Conservation (phyloP, 441 rosid genomes). For the Pelargonium citronellum region DNA sequence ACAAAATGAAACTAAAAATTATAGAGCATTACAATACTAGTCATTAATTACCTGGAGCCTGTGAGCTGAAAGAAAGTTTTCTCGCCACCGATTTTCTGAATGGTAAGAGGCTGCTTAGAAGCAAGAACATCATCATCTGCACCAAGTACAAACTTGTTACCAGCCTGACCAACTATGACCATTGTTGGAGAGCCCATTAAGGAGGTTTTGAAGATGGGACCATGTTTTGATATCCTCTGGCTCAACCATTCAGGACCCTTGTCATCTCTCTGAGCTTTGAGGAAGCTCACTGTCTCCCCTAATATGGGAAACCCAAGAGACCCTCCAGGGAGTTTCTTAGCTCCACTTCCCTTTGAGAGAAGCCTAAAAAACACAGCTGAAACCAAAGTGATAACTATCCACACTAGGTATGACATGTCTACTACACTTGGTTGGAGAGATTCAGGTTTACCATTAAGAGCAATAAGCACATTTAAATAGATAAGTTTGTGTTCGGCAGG, state of each 20-base stretch:
- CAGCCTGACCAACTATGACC: slow-evolving; percentile 2
- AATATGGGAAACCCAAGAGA: neutral
- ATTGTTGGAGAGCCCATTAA: neutral
- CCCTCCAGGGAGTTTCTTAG: neutral
- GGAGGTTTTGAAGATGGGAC: neutral
- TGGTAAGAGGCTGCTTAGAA: neutral
- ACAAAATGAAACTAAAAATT: neutral
- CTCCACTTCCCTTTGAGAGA: neutral
- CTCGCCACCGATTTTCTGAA: neutral
- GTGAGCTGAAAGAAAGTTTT: neutral
- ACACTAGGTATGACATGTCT: neutral
- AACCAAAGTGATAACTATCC: neutral
- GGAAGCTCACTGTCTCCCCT: neutral
- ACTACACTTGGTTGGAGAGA: neutral
- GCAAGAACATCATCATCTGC: neutral
- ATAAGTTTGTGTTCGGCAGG: neutral
- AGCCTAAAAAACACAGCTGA: neutral
- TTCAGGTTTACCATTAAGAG: neutral
- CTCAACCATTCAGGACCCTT: neutral
- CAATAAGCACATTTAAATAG: neutral
- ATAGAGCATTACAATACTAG: neutral
- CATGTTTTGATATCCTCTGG: slow-evolving; percentile 1
- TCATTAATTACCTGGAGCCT: neutral
- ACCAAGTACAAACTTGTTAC: slow-evolving; percentile 1
- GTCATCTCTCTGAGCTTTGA: neutral